Evolutionary conservation across 495 filamentous ascomycete genomes (phyloP).

Genomic region (Penicillium arizonense): DNA sequence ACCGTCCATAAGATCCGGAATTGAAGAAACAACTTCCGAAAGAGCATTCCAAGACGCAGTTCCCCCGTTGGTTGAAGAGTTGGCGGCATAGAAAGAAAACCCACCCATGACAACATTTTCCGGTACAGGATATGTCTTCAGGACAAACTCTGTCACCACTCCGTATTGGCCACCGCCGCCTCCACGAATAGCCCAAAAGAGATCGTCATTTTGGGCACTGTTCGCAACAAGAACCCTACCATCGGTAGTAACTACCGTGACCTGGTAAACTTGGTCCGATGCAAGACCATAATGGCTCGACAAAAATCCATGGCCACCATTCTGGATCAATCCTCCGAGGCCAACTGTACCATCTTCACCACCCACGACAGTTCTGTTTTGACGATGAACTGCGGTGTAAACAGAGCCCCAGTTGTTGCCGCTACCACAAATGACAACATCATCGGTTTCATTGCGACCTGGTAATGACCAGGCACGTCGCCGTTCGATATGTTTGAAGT

Average conservation of each 20-base stretch:
- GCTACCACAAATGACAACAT: conserved; percentile 27
- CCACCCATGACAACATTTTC: conserved; percentile 18
- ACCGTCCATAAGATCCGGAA: conserved; percentile 41
- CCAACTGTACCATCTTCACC: conserved; percentile 29
- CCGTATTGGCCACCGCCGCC: conserved; percentile 29
- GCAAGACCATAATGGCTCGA: conserved; percentile 14
- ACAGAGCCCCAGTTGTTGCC: conserved; percentile 20
- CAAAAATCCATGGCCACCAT: conserved; percentile 48
- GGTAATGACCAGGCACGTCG: conserved; percentile 23
- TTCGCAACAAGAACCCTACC: conserved; percentile 46
- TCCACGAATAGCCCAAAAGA: conserved; percentile 49
- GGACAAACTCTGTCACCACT: conserved; percentile 42
- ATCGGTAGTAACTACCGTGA: conserved; percentile 51
- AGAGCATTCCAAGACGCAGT: conserved; percentile 43
- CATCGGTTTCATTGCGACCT: conserved; percentile 13
- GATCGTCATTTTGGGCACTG: conserved; percentile 45
- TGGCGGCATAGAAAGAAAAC: conserved; percentile 25
- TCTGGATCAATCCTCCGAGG: conserved; percentile 53
- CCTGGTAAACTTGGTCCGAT: conserved; percentile 49
- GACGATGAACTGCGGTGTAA: conserved; percentile 7
- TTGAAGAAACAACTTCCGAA: conserved; percentile 31
- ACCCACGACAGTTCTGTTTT: conserved; percentile 19
- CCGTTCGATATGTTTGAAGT: conserved; percentile 39
- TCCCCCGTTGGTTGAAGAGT: conserved; percentile 25
- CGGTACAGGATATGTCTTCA: conserved; percentile 35